These are phyloP conservation scores for Xanthoceras sorbifolium DNA, from an alignment of 345 rosid genomes.

Conservation along the genomic window DNA sequence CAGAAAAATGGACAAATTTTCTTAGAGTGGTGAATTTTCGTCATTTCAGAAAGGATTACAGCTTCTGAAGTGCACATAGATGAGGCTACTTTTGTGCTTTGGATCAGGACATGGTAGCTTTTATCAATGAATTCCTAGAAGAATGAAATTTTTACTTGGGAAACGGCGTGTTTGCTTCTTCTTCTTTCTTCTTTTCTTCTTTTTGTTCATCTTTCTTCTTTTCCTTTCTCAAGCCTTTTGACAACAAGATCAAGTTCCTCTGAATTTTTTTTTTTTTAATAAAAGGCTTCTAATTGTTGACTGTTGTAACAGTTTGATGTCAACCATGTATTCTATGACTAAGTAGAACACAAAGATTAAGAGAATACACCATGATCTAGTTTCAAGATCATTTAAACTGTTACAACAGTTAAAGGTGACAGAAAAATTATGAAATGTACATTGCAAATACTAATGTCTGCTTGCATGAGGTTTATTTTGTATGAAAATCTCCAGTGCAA, in stretches of 20 bases:
- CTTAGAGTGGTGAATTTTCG: background rate
- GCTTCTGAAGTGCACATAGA: background rate
- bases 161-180: background rate
- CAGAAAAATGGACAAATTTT: background rate
- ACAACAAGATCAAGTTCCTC: background rate
- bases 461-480: slow-evolving; percentile 5
- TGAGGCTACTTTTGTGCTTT: background rate
- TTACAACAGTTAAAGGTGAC: background rate
- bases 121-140: background rate
- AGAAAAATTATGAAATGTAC: background rate
- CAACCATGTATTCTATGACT: background rate
- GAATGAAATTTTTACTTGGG: background rate
- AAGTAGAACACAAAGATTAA: background rate
- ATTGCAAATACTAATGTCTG: no score
- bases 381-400: background rate
- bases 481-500: slow-evolving; percentile 9
- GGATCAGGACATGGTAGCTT: background rate
- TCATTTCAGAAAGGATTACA: background rate
- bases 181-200: background rate
- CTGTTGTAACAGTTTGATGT: background rate
- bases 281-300: no score
- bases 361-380: background rate
- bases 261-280: no score
- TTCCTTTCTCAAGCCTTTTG: background rate
- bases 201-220: no score